phyloP scores from a whole-genome alignment of 768 basidiomycete species.

The Auricularia auricula-judae region DNA sequence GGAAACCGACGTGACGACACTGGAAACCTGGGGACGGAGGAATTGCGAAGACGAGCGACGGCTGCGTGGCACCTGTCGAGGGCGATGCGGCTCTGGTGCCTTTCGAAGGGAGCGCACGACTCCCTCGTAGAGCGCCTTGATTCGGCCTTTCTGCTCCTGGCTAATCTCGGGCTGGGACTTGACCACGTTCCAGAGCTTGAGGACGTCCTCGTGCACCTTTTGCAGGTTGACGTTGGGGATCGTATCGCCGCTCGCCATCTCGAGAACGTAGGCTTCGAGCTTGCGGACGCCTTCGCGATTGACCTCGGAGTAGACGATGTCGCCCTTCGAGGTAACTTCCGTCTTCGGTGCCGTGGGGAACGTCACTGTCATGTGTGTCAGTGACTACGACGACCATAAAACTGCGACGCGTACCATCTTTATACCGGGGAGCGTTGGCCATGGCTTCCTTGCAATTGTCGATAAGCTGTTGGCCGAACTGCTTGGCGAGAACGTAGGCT shows the following conservation, averaged over 20 bases:
- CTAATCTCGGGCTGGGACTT: slow-evolving; percentile 96
- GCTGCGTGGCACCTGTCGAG: slow-evolving; percentile 36
- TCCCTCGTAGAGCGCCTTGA: slow-evolving; percentile 91
- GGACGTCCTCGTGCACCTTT: slow-evolving; percentile 94
- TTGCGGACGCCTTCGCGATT: slow-evolving; percentile 95
- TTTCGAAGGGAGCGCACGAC: slow-evolving; percentile 90
- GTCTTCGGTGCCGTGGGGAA: slow-evolving; percentile 98
- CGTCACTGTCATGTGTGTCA: slow-evolving; percentile 47
- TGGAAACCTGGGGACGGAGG: slow-evolving; percentile 80
- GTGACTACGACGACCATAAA: background rate
- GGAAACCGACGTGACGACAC: slow-evolving; percentile 55
- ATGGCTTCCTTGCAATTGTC: slow-evolving; percentile 86
- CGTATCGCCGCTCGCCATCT: slow-evolving; percentile 94
- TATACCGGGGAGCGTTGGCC: slow-evolving; percentile 79
- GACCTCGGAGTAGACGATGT: slow-evolving; percentile 90
- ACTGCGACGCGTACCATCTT: slow-evolving; percentile 63
- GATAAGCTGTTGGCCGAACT: slow-evolving; percentile 91
- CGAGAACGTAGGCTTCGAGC: slow-evolving; percentile 93
- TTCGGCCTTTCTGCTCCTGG: slow-evolving; percentile 90
- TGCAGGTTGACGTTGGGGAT: slow-evolving; percentile 85
- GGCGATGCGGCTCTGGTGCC: slow-evolving; percentile 49
- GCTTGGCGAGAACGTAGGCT: slow-evolving; percentile 90
- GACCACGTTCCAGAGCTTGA: slow-evolving; percentile 95
- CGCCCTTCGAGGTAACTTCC: slow-evolving; percentile 86
- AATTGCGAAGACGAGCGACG: slow-evolving; percentile 95